Conservation (phyloP, 202 grass and related monocot genomes). For the Saccharum hybrid region DNA sequence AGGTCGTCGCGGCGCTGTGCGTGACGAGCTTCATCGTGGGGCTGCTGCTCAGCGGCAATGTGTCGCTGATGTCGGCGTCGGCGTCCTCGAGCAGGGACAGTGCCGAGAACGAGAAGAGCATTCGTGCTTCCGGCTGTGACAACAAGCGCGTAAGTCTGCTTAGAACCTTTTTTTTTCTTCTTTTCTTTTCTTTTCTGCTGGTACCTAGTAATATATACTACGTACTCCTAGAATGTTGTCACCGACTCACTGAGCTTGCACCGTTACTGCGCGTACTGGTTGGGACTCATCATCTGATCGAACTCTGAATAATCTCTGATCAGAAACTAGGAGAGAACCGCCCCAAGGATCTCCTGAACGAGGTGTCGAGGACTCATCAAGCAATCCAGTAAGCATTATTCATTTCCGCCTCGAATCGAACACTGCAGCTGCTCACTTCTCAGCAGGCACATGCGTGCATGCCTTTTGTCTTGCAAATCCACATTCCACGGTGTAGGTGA, state of each 20-base stretch:
- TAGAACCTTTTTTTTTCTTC: not conserved
- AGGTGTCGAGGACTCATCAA: slow-evolving; percentile 78
- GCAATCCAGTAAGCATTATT: slow-evolving; percentile 55
- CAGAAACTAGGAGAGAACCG: slow-evolving; percentile 62
- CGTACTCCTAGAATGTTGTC: too few relatives aligned
- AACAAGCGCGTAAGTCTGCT: slow-evolving; percentile 55
- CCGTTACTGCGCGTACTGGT: not conserved
- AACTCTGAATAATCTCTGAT: not conserved
- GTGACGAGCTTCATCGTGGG: slow-evolving; percentile 68
- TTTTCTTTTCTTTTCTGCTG: not conserved
- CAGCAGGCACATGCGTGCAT: too few relatives aligned
- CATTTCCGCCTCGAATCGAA: not conserved
- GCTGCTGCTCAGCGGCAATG: slow-evolving; percentile 58
- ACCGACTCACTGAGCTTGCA: not conserved
- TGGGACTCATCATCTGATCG: not conserved
- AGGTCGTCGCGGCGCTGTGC: slow-evolving; percentile 57
- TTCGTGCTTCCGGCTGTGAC: slow-evolving; percentile 50
- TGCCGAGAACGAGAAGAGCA: slow-evolving; percentile 18
- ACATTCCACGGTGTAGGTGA: not conserved
- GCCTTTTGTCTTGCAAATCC: not conserved
- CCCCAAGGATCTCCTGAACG: slow-evolving; percentile 59
- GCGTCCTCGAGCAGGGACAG: slow-evolving; percentile 1
- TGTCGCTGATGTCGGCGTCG: slow-evolving; percentile 34
- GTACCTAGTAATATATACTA: not conserved
- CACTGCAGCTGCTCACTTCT: not conserved